Conservation (phyloP, 2,329 filamentous ascomycete species). For the Colletotrichum incanum region DNA sequence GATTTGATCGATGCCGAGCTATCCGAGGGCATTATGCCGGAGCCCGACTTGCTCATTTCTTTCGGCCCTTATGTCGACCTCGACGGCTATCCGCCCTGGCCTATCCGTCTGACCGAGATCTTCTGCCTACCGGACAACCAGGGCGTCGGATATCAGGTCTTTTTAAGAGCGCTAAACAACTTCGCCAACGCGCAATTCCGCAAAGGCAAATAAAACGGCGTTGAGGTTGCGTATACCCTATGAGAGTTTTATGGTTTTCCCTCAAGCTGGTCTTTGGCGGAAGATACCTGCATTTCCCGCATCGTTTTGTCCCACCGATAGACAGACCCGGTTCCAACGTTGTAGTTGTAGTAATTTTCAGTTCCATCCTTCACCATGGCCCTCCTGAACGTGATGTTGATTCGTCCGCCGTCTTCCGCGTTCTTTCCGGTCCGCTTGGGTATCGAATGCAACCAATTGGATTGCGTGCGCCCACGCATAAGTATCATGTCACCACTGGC, state of each 20-base stretch:
- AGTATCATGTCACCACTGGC: slow-evolving; percentile 83
- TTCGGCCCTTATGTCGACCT: slow-evolving; percentile 89
- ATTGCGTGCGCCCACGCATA: slow-evolving; percentile 83
- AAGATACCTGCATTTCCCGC: slow-evolving; percentile 63
- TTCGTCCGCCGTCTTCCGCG: slow-evolving; percentile 73
- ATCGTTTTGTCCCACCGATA: slow-evolving; percentile 75
- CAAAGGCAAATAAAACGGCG: slow-evolving; percentile 73
- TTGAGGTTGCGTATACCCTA: slow-evolving; percentile 34
- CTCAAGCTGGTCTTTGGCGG: slow-evolving; percentile 46
- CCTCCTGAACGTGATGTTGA: slow-evolving; percentile 85
- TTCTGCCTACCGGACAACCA: slow-evolving; percentile 84
- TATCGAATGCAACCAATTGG: slow-evolving; percentile 83
- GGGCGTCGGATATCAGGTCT: slow-evolving; percentile 94
- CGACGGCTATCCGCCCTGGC: slow-evolving; percentile 96
- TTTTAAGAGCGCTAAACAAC: slow-evolving; percentile 86
- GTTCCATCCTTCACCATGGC: slow-evolving; percentile 81
- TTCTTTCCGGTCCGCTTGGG: slow-evolving; percentile 80
- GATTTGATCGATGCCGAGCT: slow-evolving; percentile 94
- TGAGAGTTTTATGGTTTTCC: slow-evolving; percentile 27
- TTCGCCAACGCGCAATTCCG: slow-evolving; percentile 92
- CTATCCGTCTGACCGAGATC: slow-evolving; percentile 94
- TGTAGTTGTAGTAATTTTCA: slow-evolving; percentile 89
- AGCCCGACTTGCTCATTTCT: slow-evolving; percentile 90
- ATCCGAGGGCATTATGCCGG: slow-evolving; percentile 82
- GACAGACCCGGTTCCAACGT: slow-evolving; percentile 80